Evolutionary conservation across 2,329 filamentous ascomycete genomes (phyloP), one percentile per base, ranked within the genome.

Genomic region (Metarhizium rileyi): DNA sequence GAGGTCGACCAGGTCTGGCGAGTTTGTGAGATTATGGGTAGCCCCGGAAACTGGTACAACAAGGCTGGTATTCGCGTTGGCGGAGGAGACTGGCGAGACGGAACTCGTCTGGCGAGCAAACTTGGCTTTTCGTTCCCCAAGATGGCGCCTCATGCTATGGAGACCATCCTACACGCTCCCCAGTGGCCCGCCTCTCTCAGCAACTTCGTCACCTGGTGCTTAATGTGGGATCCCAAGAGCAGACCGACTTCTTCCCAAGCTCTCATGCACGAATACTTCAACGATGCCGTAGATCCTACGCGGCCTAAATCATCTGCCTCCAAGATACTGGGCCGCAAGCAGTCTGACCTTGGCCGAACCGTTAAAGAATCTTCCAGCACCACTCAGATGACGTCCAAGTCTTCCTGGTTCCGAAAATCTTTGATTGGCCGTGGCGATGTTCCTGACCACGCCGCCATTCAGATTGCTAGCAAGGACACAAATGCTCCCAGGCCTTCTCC

Each of bases 1-100:
- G 93, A 98, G 71, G 93, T 98, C 1, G 93, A 98, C 60, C 93
- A 98, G 67, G 93, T 98, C 2, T 98, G 93, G 93, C 84, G 93
- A 58, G 88, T 98, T 0, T 98, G 93, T 64, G 93, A 98, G 66
- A 95, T 98, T 51, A 98, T 98, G 93, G 93, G 93, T 46, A 97
- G 91, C 70, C 93, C 93, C 3, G 93, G 93, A 42, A 91, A 91
- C 70, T 98, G 93, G 93, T 93, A 95, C 66, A 95, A 87, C 74
- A 96, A 96, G 69, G 76, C 87, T 5, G 90, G 90, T 23, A 75
- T 77, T 25, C 86, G 84, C 56, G 87, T 98, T 26, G 93, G 93
- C 49, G 93, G 93, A 62, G 93, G 93, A 61, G 93, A 98, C 59
- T 98, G 93, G 93, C 89, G 90, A 61, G 93, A 98, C 51, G 93